phyloP scores from a whole-genome alignment of 331 rosid genomes.

The Phaseolus coccineus region DNA sequence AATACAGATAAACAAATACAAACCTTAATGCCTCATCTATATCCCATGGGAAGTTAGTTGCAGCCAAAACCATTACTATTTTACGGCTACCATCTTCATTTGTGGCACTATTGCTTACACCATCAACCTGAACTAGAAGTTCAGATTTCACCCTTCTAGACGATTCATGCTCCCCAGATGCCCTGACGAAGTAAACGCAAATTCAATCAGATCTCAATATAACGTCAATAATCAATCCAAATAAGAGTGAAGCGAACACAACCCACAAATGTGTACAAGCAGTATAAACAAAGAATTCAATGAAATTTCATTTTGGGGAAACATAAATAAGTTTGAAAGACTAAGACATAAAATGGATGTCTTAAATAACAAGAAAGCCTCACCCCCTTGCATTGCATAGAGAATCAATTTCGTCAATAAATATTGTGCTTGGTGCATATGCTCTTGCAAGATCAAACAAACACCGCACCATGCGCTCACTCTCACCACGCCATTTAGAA shows the following conservation, averaged over 20 bases:
- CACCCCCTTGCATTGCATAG: slow-evolving; percentile 93
- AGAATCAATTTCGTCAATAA: slow-evolving; percentile 97
- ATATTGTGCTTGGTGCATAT: slow-evolving; percentile 96
- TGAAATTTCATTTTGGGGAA: background rate
- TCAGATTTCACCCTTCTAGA: slow-evolving; percentile 98
- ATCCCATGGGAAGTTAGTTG: slow-evolving; percentile 99
- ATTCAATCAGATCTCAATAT: slow-evolving; percentile 40
- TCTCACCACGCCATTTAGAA: slow-evolving; percentile 99
- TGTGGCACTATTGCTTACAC: slow-evolving; percentile 78
- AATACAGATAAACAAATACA: slow-evolving; percentile 28
- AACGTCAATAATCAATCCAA: slow-evolving; percentile 25
- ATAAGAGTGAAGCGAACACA: slow-evolving; percentile 5
- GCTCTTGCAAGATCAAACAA: slow-evolving; percentile 98
- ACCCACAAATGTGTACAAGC: background rate
- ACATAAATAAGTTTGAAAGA: slow-evolving; percentile 44
- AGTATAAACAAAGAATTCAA: background rate
- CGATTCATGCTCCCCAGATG: slow-evolving; percentile 99
- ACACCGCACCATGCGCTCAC: slow-evolving; percentile 98
- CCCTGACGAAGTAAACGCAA: slow-evolving; percentile 60
- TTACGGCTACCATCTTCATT: slow-evolving; percentile 92
- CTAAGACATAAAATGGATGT: background rate
- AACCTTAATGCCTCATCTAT: slow-evolving; percentile 96
- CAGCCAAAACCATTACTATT: slow-evolving; percentile 97
- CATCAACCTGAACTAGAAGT: slow-evolving; percentile 97
- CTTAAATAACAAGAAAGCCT: slow-evolving; percentile 37